A percentile compares a stretch with the other conserved stretches of the same genome.
phyloP scores from a whole-genome alignment of 495 filamentous ascomycete genomes.

The Neurospora terricola region DNA sequence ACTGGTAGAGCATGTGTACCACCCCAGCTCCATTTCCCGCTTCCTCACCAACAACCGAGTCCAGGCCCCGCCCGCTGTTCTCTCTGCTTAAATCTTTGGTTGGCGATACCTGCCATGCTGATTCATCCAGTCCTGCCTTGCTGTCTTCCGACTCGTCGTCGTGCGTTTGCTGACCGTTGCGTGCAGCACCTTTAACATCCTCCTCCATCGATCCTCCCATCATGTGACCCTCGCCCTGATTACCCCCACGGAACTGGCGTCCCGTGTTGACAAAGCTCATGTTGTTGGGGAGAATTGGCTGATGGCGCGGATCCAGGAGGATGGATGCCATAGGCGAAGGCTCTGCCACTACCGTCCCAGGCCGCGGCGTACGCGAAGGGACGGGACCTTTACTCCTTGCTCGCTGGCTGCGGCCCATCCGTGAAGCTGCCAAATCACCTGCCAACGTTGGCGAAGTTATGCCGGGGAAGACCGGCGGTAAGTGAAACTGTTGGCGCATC shows the following conservation, averaged over 20 bases:
- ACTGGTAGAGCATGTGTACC: conserved; percentile 79
- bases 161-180: conserved; percentile 65
- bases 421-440: conserved; percentile 44
- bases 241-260: conserved; percentile 29
- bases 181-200: conserved; percentile 51
- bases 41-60: conserved; percentile 6
- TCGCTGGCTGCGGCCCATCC: conserved; percentile 35
- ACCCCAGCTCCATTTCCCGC: conserved; percentile 47
- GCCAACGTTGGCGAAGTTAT: conserved; percentile 52
- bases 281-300: conserved; percentile 40
- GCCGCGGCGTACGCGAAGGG: conserved; percentile 18
- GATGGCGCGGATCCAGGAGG: conserved; percentile 78
- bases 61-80: conserved; percentile 24
- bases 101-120: conserved; percentile 43
- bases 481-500: conserved; percentile 56
- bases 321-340: conserved; percentile 59
- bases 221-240: conserved; percentile 33
- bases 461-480: conserved; percentile 68
- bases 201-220: conserved; percentile 40
- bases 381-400: conserved; percentile 19
- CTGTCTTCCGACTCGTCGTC: conserved; percentile 46
- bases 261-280: conserved; percentile 25
- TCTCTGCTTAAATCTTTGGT: conserved; percentile 31
- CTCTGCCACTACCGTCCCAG: conserved; percentile 24
- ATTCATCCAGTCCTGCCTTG: conserved; percentile 36